phyloP scores from a whole-genome alignment of 129 eudicot species.

The Kitagawia praeruptora region DNA sequence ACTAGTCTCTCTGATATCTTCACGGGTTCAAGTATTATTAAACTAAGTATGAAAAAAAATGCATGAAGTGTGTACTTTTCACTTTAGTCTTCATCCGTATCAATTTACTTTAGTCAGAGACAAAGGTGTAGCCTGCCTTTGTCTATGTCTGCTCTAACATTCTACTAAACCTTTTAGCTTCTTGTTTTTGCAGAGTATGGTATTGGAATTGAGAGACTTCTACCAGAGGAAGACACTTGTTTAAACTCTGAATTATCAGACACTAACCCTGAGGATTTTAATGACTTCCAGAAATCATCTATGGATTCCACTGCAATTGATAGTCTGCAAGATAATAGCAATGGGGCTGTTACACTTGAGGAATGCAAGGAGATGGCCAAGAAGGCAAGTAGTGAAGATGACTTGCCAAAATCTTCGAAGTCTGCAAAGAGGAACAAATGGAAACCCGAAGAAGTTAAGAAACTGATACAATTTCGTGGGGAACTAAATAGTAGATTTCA shows the following conservation, averaged over 20 bases:
- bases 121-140: slow-evolving; percentile 6
- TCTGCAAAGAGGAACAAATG: slow-evolving; percentile 68
- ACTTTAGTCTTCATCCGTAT: background rate
- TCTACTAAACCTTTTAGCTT: background rate
- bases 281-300: slow-evolving; percentile 51
- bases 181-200: slow-evolving; percentile 36
- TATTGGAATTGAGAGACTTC: slow-evolving; percentile 21
- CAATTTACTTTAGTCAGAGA: background rate
- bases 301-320: slow-evolving; percentile 14
- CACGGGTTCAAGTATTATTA: background rate
- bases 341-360: slow-evolving; percentile 22
- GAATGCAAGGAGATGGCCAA: slow-evolving; percentile 11
- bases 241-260: slow-evolving; percentile 26
- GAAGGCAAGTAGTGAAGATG: slow-evolving; percentile 23
- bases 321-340: slow-evolving; percentile 18
- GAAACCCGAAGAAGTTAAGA: slow-evolving; percentile 84
- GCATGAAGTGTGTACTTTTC: background rate
- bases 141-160: background rate
- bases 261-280: slow-evolving; percentile 26
- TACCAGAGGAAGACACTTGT: slow-evolving; percentile 40
- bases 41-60: background rate
- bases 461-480: slow-evolving; percentile 66
- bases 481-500: slow-evolving; percentile 71
- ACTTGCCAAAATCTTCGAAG: slow-evolving; percentile 32
- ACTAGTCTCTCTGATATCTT: background rate